A percentile compares a stretch with the other conserved stretches of the same genome.
Conservation (phyloP, 2,329 filamentous ascomycete genomes). For the Alternaria ventricosa region DNA sequence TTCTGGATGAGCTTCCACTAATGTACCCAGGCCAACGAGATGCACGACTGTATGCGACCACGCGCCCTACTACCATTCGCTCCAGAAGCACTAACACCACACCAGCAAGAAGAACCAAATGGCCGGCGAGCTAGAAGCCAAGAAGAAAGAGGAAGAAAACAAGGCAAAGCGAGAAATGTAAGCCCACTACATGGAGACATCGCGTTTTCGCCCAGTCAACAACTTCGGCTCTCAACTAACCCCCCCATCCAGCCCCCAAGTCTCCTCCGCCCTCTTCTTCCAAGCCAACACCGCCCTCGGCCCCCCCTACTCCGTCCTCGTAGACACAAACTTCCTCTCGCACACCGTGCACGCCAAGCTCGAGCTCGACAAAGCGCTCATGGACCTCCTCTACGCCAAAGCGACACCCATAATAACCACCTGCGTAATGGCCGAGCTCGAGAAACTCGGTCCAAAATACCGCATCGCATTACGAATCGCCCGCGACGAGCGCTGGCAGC, state of each 20-base stretch:
- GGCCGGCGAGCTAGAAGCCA: constrained; percentile 66
- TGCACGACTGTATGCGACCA: constrained; percentile 63
- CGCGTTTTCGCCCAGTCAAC: too few species aligned
- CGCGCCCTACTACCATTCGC: neutral
- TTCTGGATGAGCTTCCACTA: neutral
- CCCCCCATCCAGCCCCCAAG: constrained; percentile 65
- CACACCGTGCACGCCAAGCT: constrained; percentile 93
- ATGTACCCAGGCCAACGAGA: constrained; percentile 65
- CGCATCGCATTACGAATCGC: constrained; percentile 85
- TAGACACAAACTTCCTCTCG: constrained; percentile 48
- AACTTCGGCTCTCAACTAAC: too few species aligned
- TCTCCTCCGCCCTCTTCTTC: constrained; percentile 66
- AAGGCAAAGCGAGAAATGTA: constrained; percentile 77
- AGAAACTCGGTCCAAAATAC: constrained; percentile 87
- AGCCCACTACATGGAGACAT: too few species aligned
- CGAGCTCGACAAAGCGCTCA: constrained; percentile 83
- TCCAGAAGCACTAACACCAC: neutral
- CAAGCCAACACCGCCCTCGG: constrained; percentile 77
- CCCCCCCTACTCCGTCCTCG: constrained; percentile 78
- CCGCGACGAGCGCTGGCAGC: constrained; percentile 85
- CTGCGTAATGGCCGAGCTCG: constrained; percentile 78
- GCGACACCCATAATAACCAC: constrained; percentile 87
- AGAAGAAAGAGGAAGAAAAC: constrained; percentile 62
- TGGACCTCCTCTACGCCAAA: constrained; percentile 93
- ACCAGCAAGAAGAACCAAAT: constrained; percentile 73